Evolutionary conservation across 805 yeast genomes (phyloP).

Genomic region (Zygosaccharomyces siamensis): DNA sequence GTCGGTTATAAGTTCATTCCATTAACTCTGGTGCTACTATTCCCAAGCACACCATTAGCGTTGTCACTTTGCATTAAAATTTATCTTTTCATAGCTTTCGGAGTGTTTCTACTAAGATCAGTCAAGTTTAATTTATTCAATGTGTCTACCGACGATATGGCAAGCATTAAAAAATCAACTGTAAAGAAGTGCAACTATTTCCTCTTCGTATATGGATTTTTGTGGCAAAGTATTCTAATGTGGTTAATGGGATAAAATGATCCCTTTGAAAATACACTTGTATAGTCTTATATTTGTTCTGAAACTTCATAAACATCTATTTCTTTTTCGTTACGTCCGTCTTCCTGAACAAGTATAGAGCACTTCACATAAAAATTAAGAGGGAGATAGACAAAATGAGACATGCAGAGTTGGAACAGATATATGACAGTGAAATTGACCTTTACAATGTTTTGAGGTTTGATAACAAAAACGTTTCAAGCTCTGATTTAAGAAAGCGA

Average conservation of each 20-base stretch:
- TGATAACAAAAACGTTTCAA: conserved; percentile 39
- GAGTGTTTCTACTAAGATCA: conserved; percentile 59
- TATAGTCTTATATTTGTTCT: neutral
- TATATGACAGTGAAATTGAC: conserved; percentile 10
- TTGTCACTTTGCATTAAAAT: conserved; percentile 43
- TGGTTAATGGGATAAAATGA: conserved; percentile 52
- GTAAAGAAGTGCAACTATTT: conserved; percentile 82
- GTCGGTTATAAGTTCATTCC: conserved; percentile 94
- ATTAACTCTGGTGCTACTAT: conserved; percentile 50
- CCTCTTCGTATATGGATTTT: conserved; percentile 76
- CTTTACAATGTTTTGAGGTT: conserved; percentile 45
- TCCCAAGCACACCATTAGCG: conserved; percentile 43
- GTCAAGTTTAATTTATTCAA: conserved; percentile 42
- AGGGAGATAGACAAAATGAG: neutral
- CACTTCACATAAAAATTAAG: neutral
- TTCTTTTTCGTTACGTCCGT: neutral
- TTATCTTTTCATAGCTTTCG: conserved; percentile 53
- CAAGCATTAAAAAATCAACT: conserved; percentile 48
- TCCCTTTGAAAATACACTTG: neutral
- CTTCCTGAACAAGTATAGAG: neutral
- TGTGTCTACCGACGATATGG: conserved; percentile 47
- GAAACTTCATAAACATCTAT: neutral
- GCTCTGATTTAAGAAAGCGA: conserved; percentile 16
- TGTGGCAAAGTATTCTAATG: conserved; percentile 70
- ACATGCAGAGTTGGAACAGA: conserved; percentile 13